Conservation (phyloP, 2,329 filamentous ascomycete genomes). For the Colletotrichum chlorophyti region DNA sequence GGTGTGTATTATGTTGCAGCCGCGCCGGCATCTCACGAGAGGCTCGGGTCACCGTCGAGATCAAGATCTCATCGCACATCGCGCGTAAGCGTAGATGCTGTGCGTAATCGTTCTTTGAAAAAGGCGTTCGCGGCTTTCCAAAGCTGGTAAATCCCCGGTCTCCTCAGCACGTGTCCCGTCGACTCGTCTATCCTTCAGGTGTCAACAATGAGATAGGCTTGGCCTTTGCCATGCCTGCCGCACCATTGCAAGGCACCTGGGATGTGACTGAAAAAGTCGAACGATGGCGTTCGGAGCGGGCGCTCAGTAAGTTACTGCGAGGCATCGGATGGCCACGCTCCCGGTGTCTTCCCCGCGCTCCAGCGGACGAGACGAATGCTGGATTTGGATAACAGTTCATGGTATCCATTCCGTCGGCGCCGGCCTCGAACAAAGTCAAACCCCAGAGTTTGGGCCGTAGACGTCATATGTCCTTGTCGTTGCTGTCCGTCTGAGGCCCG, state of each 20-base stretch:
- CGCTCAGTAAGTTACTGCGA: conserved; percentile 9
- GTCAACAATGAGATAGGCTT: background rate
- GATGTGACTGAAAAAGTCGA: conserved; percentile 3
- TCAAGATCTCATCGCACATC: background rate
- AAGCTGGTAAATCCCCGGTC: too few relatives aligned
- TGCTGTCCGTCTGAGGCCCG: too few relatives aligned
- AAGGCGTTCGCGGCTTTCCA: too few relatives aligned
- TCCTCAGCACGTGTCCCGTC: too few relatives aligned
- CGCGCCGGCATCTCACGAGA: background rate
- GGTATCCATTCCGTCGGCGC: conserved; percentile 13
- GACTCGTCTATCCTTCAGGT: too few relatives aligned
- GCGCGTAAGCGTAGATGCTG: background rate
- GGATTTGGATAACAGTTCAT: background rate
- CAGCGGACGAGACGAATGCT: background rate
- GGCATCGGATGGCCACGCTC: conserved; percentile 1
- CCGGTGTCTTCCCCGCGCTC: background rate
- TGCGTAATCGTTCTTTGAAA: too few relatives aligned
- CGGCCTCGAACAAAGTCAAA: conserved; percentile 7
- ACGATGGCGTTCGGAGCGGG: conserved; percentile 16
- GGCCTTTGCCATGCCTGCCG: background rate
- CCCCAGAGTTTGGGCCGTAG: conserved; percentile 4
- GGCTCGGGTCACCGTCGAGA: background rate
- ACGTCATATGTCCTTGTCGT: conserved; percentile 21
- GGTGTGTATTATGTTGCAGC: conserved; percentile 6
- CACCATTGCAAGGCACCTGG: background rate